Base-by-base conservation (phyloP, 140 eudicot genomes). In the Stevia rebaudiana region DNA sequence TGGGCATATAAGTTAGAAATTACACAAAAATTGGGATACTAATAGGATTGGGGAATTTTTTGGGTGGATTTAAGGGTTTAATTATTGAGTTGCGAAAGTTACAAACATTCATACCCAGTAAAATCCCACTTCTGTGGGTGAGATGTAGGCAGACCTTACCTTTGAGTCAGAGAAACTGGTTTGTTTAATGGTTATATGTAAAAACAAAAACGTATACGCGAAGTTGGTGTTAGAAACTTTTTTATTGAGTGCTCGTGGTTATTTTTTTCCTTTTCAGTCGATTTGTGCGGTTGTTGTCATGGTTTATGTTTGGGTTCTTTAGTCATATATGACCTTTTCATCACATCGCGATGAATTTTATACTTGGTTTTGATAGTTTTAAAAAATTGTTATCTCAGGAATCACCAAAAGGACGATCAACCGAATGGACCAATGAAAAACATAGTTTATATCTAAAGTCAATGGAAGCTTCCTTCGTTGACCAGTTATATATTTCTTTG, bases 341-440 rank as follows among this genome's bases (percentile, higher is more conserved):
- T n/a, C n/a, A n/a, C n/a, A n/a, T n/a, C n/a, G n/a, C n/a, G n/a
- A n/a, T n/a, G n/a, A n/a, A n/a, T n/a, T n/a, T n/a, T n/a, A n/a
- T n/a, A n/a, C n/a, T n/a, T n/a, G n/a, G n/a, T n/a, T n/a, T n/a
- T n/a, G n/a, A n/a, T n/a, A n/a, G n/a, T n/a, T n/a, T n/a, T 22
- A 44, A 33, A 40, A 47, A 12, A 37, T 50, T 12, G 33, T 24
- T 56, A 53, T 42, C 5, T 56, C 91, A 83, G 91, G 81, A 71
- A 18, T 70, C 78, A 35, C 82, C 37, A 22, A 58, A 30, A 13
- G 71, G 65, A 3, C 73, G 58, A 44, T 61, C 74, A 39, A 57
- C 63, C 3, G 79, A 82, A 72, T 91, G 98, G 98, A 91, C 98
- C 33, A 80, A 91, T 51, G 89, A 84, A 82, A 91, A 87, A 74